Conservation (phyloP, 345 rosid species). For the Fremontodendron californicum region DNA sequence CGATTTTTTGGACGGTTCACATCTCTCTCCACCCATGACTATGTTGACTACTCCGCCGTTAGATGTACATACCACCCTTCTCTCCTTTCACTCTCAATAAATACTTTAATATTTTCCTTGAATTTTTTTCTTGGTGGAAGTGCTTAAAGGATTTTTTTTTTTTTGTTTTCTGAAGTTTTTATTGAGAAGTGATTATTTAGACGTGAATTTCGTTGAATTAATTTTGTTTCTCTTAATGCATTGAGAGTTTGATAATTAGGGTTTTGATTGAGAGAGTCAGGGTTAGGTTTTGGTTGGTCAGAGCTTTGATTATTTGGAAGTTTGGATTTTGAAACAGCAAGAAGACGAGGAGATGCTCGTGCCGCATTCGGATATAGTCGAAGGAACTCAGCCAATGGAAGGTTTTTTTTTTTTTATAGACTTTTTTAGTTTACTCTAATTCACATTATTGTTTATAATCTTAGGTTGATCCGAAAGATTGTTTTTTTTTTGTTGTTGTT, state of each 20-base stretch:
- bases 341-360: constrained; percentile 52
- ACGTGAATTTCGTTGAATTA: constrained; percentile 16
- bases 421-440: neutral
- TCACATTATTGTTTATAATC: neutral
- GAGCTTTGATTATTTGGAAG: constrained; percentile 1
- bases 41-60: constrained; percentile 76
- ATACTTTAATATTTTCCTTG: neutral
- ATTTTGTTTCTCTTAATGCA: neutral
- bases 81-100: neutral
- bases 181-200: constrained; percentile 23
- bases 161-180: constrained; percentile 11
- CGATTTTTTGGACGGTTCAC: constrained; percentile 31
- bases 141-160: neutral
- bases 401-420: constrained; percentile 17
- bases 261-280: constrained; percentile 20
- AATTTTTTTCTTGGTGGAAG: neutral
- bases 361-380: constrained; percentile 32
- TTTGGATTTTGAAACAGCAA: constrained; percentile 36
- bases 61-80: constrained; percentile 45
- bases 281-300: constrained; percentile 14
- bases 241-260: constrained; percentile 18
- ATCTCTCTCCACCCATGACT: constrained; percentile 51
- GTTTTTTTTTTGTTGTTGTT: neutral
- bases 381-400: constrained; percentile 48
- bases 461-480: neutral